Conservation (phyloP, 73 alveolate genomes). For the Uronychia binucleata region DNA sequence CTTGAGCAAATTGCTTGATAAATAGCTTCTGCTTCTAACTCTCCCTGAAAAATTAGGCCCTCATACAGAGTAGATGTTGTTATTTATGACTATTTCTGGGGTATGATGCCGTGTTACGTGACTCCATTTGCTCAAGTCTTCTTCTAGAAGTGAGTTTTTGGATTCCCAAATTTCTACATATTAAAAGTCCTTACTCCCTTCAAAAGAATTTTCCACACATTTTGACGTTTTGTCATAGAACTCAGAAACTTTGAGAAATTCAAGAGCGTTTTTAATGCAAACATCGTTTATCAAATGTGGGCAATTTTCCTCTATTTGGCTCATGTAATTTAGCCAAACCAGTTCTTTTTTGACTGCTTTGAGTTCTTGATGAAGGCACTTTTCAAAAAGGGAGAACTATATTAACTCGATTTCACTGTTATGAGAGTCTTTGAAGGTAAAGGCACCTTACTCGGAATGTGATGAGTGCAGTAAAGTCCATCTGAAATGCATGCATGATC, state of each 20-base stretch:
- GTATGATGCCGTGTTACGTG: conserved; percentile 26
- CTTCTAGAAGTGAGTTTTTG: conserved; percentile 57
- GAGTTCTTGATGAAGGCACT: not conserved
- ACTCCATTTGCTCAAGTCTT: conserved; percentile 38
- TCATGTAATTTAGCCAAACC: not conserved
- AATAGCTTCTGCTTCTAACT: conserved; percentile 59
- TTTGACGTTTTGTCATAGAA: conserved; percentile 7
- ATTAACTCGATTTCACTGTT: not conserved
- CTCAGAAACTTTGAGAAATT: not conserved
- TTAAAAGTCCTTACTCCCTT: not conserved
- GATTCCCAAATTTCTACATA: not conserved
- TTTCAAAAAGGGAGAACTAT: not conserved
- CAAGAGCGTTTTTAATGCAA: not conserved
- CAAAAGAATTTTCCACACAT: conserved; percentile 57
- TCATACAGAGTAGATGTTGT: conserved; percentile 29
- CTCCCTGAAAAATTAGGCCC: conserved; percentile 33
- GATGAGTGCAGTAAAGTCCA: not conserved
- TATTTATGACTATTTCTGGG: conserved; percentile 67
- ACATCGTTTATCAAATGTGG: not conserved
- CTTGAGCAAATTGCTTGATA: conserved; percentile 65
- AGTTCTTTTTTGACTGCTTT: not conserved
- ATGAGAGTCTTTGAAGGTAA: not conserved
- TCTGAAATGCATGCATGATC: not conserved
- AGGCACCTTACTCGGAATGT: not conserved
- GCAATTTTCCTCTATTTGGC: not conserved